Conservation (phyloP, 306 rosid genomes). For the Lathyrus tuberosus region DNA sequence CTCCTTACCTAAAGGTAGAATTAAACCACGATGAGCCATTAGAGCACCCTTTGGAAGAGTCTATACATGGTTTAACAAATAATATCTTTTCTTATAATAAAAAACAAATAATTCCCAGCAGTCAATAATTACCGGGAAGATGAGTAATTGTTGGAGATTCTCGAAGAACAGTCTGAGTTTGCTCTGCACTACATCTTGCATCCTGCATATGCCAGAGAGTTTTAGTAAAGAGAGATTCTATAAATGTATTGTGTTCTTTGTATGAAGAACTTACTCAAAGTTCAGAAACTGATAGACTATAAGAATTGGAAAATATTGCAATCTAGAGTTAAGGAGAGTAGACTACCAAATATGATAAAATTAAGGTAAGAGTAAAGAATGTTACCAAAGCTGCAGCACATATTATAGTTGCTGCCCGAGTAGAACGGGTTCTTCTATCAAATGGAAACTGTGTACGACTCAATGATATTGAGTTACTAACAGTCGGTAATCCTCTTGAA, state of each 20-base stretch:
- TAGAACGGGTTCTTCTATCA: conserved; percentile 34
- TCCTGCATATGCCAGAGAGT: conserved; percentile 52
- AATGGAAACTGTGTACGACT: conserved; percentile 29
- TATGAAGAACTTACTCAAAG: neutral
- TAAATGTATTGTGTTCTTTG: neutral
- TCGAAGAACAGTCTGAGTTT: conserved; percentile 85
- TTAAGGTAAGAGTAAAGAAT: conserved; percentile 4
- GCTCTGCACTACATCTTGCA: conserved; percentile 85
- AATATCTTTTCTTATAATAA: neutral
- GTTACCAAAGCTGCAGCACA: conserved; percentile 59
- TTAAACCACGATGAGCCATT: conserved; percentile 3
- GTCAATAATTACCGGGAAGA: conserved; percentile 69
- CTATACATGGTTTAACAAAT: conserved; percentile 5
- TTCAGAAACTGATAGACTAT: neutral
- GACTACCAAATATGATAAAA: conserved; percentile 15
- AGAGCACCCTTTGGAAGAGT: conserved; percentile 16
- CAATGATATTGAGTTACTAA: conserved; percentile 28
- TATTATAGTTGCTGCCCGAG: conserved; percentile 41
- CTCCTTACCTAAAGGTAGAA: conserved; percentile 78
- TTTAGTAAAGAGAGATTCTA: conserved; percentile 1
- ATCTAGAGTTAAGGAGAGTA: neutral
- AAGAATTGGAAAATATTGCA: too few species aligned
- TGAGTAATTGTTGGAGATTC: conserved; percentile 96
- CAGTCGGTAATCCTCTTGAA: conserved; percentile 23
- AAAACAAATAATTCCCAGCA: neutral